Evolutionary conservation across 352 stramenopile species (phyloP).

Genomic region (Phytophthora vignae): DNA sequence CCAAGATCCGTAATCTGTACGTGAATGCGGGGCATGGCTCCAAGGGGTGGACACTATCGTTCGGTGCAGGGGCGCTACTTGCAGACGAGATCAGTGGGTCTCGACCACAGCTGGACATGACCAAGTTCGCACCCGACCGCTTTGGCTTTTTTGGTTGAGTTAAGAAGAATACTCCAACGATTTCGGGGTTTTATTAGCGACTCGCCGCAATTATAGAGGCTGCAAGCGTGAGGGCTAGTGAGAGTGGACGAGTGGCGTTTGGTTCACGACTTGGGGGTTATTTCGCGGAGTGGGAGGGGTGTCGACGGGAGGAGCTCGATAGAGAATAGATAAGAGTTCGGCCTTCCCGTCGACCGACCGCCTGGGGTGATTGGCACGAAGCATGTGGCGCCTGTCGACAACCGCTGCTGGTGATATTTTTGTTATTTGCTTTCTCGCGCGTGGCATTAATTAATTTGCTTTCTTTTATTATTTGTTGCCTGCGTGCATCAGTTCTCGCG

Average conservation of each 20-base stretch:
- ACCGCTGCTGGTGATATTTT: conserved; percentile 27
- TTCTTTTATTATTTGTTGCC: conserved; percentile 25
- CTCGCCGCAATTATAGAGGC: conserved; percentile 30
- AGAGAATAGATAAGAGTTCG: conserved; percentile 42
- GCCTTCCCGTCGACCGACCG: conserved; percentile 5
- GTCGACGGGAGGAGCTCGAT: conserved; percentile 25
- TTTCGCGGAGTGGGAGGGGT: background rate
- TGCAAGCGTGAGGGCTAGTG: conserved; percentile 13
- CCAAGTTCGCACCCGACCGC: conserved; percentile 82
- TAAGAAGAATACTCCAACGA: conserved; percentile 12
- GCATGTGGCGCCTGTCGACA: conserved; percentile 12
- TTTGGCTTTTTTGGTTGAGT: conserved; percentile 77
- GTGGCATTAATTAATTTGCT: conserved; percentile 43
- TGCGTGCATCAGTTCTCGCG: conserved; percentile 7
- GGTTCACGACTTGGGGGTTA: background rate
- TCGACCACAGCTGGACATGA: conserved; percentile 82
- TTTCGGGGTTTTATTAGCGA: conserved; percentile 23
- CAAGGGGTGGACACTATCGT: conserved; percentile 88
- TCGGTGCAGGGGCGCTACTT: conserved; percentile 77
- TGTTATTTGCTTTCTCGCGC: conserved; percentile 28
- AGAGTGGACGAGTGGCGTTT: background rate
- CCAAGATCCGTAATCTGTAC: conserved; percentile 83
- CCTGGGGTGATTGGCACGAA: conserved; percentile 6
- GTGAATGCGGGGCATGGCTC: conserved; percentile 88
- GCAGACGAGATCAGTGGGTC: conserved; percentile 84